Percentiles rank a stretch among this genome's conserved stretches.
These are phyloP conservation scores for Annona squamosa DNA, from an alignment of 164 flowering plant species.

Conservation along the genomic window DNA sequence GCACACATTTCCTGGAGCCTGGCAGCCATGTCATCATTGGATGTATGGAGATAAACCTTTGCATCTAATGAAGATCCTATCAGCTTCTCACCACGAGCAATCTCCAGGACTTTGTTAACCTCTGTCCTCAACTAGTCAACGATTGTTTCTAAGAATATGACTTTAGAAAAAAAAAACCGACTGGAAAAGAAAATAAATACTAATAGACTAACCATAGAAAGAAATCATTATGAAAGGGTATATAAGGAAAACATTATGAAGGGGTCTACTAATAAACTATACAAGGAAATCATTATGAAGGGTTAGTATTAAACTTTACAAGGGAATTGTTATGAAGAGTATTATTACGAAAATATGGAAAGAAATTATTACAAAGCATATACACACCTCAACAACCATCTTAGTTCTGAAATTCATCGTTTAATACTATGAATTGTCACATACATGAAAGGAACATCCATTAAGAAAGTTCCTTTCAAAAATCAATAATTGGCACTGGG, in stretches of 20 bases:
- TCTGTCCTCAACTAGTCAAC: constrained; percentile 75
- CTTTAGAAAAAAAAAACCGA: background rate
- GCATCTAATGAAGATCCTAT: constrained; percentile 97
- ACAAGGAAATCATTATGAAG: background rate
- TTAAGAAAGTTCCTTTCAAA: too few relatives aligned
- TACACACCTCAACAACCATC: too few relatives aligned
- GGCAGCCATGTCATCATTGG: constrained; percentile 43
- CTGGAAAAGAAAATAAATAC: background rate
- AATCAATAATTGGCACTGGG: too few relatives aligned
- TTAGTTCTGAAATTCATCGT: too few relatives aligned
- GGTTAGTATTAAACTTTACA: too few relatives aligned
- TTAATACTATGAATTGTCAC: too few relatives aligned
- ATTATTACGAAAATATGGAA: too few relatives aligned
- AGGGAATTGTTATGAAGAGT: too few relatives aligned
- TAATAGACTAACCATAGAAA: background rate
- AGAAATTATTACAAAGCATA: too few relatives aligned
- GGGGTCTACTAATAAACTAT: background rate
- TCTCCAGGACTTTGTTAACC: constrained; percentile 82
- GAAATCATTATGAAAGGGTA: background rate
- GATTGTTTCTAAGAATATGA: background rate
- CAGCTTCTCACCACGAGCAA: constrained; percentile 68
- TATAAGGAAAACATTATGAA: background rate
- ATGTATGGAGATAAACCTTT: constrained; percentile 59
- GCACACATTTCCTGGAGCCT: constrained; percentile 48
- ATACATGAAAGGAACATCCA: too few relatives aligned